Evolutionary conservation across 768 basidiomycete genomes (phyloP), one percentile per base, ranked within the genome.

Genomic region (Russula dissimulans): DNA sequence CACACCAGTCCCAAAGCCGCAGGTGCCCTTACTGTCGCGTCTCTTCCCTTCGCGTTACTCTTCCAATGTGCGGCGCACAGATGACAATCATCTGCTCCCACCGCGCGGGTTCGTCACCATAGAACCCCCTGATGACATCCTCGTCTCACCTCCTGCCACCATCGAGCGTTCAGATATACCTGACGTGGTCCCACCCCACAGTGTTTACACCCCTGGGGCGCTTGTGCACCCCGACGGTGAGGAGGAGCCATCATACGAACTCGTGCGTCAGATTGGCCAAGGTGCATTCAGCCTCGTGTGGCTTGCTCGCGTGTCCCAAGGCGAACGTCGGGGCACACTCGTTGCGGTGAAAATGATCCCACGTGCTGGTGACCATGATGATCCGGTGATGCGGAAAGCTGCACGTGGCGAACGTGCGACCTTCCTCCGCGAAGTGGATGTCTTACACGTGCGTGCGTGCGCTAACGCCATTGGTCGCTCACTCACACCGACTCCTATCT

Each of bases 241-340:
- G 29, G 50, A 59, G 9, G 48, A 44, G 44, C 61, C 34, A 7
- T 55, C 76, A 17, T 73, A 85, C 17, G 74, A 74, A 22, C 79
- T 90, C 8, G 65, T 81, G 34, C 76, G 75, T 2, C 71, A 76
- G 4, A 76, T 91, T 3, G 89, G 89, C 22, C 79, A 82, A 39
- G 89, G 89, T 44, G 81, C 87, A 1, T 91, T 91, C 70, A 85
- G 83, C 49, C 78, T 78, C 50, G 89, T 91, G 14, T 90, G 87
- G 85, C 78, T 88, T 7, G 87, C 86, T 2, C 76, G 79, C 47
- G 81, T 81, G 65, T 71, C 18, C 5, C 55, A 17, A 34, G 10
- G 41, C 6, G 67, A 69, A 18, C 51, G 61, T 14, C 50, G 59
- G 5, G 69, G 67, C 1, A 54, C 60, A 2, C 58, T 72, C 8